Conservation (phyloP, 371 early-diverging fungal genomes). For the Mortierella sp. region DNA sequence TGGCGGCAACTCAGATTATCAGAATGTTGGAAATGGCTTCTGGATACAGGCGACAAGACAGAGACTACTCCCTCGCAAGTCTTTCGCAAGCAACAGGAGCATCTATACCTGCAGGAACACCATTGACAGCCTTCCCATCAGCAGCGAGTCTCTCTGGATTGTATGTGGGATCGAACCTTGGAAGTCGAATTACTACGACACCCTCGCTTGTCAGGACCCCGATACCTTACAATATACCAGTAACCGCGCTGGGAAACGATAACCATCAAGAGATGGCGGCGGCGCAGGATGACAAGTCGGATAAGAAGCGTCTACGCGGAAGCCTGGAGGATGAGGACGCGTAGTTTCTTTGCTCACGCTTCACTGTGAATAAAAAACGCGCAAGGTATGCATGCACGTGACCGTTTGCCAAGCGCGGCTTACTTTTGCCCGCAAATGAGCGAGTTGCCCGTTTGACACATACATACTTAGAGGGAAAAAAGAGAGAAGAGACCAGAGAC, state of each 20-base stretch:
- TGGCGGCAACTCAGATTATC: conserved; percentile 37
- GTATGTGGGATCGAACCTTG: conserved; percentile 22
- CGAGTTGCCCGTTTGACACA: conserved; percentile 6
- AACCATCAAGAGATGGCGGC: background rate
- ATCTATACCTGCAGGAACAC: background rate
- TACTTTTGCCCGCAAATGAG: background rate
- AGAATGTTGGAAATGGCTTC: conserved; percentile 35
- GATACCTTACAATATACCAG: conserved; percentile 18
- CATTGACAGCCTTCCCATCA: background rate
- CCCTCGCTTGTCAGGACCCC: conserved; percentile 9
- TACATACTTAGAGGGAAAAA: background rate
- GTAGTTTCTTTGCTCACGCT: background rate
- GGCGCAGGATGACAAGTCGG: background rate
- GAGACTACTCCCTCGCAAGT: background rate
- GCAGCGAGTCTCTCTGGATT: background rate
- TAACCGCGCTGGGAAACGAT: background rate
- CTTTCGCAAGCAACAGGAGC: conserved; percentile 1
- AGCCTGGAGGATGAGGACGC: background rate
- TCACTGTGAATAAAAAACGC: background rate
- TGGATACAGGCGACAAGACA: conserved; percentile 27
- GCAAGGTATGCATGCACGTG: background rate
- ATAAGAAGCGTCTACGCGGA: background rate
- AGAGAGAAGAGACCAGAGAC: background rate
- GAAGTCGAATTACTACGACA: conserved; percentile 21
- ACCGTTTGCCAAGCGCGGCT: background rate